These are phyloP conservation scores for Carex littledalei DNA, from an alignment of 176 grass and related monocot genomes.

Conservation along the genomic window DNA sequence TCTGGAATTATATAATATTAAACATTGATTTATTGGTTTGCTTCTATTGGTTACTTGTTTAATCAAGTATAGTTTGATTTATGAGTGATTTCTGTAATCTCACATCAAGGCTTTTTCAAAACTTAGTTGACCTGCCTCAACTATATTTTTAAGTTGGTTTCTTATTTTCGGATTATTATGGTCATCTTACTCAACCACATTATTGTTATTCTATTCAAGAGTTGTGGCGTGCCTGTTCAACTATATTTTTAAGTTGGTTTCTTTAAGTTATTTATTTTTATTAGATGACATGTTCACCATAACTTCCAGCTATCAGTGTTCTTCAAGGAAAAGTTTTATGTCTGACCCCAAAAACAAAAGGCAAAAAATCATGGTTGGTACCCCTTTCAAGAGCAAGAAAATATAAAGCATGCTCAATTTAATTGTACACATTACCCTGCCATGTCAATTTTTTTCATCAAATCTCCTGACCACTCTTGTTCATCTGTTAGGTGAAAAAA, in stretches of 20 bases:
- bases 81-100: conserved; percentile 1
- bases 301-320: conserved; percentile 1
- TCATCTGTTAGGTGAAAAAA: not conserved
- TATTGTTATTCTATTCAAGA: conserved; percentile 5
- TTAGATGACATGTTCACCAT: not conserved
- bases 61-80: not conserved
- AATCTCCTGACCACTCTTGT: not conserved
- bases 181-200: not conserved
- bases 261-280: not conserved
- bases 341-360: not conserved
- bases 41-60: not conserved
- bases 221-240: not conserved
- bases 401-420: not conserved
- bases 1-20: not conserved
- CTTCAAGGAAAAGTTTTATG: not conserved
- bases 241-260: too few species aligned
- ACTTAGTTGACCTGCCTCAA: conserved; percentile 22
- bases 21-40: not conserved
- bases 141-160: not conserved
- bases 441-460: not conserved
- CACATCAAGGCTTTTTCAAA: conserved; percentile 6
- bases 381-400: not conserved
- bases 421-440: not conserved
- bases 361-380: not conserved
- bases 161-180: not conserved